Evolutionary conservation across 2,329 filamentous ascomycete genomes (phyloP), one percentile per base, ranked within the genome.

Genomic region (Aureobasidium lini): DNA sequence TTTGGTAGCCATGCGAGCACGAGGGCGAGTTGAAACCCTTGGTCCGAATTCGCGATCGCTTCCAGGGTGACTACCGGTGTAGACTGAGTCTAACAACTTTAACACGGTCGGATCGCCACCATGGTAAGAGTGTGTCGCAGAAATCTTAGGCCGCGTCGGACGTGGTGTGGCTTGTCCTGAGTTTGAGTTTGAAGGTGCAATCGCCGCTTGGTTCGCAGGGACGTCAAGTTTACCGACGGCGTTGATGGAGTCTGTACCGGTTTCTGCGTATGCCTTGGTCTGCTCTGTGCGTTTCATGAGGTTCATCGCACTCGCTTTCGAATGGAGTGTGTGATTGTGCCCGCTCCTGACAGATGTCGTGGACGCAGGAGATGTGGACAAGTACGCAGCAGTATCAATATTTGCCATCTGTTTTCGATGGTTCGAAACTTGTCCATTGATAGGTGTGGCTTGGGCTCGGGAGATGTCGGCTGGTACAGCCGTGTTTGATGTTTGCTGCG

Each of bases 51-150:
- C 84, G 56, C 82, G 78, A 43, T 82, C 73, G 63, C 84, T 83
- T 1, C 79, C 76, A 1, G 83, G 82, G 62, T 83, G 84, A 60
- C 81, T 84, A 61, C 85, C 82, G 0, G 81, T 79, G 68, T 93
- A 96, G 76, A 97, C 91, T 5, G 88, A 84, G 69, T 96, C 90
- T 4, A 99, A 71, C n/a, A 86, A 73, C 60, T 77, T 82, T 50
- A 86, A 70, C 6, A 87, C 78, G 3, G 77, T 80, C 1, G 83
- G 83, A 64, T 86, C 83, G 61, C 88, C 91, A 1, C 94, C 94
- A 46, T 84, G 81, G 69, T 99, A 97, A 2, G 88, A 90, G 73
- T 97, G 93, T 42, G 85, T 86, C 3, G 83, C 81, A 60, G 80
- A 81, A 62, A 83, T 42, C 34, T 44, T 56, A 1, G 46, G 50